A percentile compares a stretch with the other conserved stretches of the same genome.
phyloP scores from a whole-genome alignment of 2,329 filamentous ascomycete species.

The Calonectria honghensis region DNA sequence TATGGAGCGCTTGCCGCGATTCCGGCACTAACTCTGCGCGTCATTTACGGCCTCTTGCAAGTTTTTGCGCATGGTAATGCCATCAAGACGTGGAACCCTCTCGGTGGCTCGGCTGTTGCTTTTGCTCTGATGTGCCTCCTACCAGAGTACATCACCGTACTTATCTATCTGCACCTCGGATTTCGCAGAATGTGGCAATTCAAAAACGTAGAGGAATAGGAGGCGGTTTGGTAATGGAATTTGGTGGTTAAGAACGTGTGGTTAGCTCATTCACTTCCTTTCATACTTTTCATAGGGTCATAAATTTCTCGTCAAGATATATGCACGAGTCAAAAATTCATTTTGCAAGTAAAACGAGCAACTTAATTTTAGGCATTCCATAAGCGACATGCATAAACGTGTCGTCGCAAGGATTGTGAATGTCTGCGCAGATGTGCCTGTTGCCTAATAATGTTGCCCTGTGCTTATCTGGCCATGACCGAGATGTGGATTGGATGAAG shows the following conservation, averaged over 20 bases:
- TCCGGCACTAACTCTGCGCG: not conserved
- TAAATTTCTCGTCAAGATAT: no score
- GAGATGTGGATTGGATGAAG: not conserved
- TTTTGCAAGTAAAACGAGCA: no score
- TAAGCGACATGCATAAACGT: not conserved
- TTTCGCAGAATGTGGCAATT: conserved; percentile 15
- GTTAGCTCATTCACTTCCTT: not conserved
- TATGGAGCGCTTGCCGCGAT: not conserved
- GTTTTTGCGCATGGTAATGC: conserved; percentile 1
- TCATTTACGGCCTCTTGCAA: conserved; percentile 4
- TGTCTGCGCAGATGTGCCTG: not conserved
- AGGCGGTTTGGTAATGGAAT: not conserved
- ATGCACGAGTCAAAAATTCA: no score
- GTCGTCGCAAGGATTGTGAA: not conserved
- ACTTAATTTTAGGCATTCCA: not conserved
- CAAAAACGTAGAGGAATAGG: not conserved
- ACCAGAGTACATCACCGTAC: conserved; percentile 42
- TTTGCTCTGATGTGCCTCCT: conserved; percentile 47
- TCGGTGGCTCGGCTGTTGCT: conserved; percentile 41
- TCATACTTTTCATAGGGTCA: no score
- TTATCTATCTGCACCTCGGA: conserved; percentile 40
- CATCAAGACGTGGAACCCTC: conserved; percentile 31
- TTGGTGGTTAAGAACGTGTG: not conserved
- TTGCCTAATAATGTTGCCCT: not conserved
- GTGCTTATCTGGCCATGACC: not conserved